Conservation (phyloP, 345 rosid species). For the Pelargonium nanum region DNA sequence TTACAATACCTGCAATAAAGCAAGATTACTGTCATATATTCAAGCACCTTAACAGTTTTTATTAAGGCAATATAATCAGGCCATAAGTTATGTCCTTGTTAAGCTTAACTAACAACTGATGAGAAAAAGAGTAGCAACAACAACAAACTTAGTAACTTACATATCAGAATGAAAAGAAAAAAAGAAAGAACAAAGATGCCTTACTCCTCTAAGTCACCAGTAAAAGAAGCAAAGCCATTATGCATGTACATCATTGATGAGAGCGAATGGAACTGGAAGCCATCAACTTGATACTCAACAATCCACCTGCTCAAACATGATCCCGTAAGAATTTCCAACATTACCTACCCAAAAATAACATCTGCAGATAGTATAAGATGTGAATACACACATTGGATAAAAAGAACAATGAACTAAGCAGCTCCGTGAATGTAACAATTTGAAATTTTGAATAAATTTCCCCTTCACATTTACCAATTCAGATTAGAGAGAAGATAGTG, state of each 20-base stretch:
- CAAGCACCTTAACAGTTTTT: neutral
- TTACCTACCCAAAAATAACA: conserved; percentile 9
- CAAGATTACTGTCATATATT: neutral
- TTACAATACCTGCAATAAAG: conserved; percentile 73
- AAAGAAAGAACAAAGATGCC: conserved; percentile 19
- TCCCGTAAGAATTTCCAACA: conserved; percentile 15
- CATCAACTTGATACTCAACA: conserved; percentile 77
- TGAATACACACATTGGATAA: neutral
- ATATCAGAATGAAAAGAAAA: conserved; percentile 1
- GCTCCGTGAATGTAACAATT: conserved; percentile 2
- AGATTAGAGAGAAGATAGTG: conserved; percentile 85
- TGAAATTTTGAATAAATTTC: neutral
- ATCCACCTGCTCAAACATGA: conserved; percentile 72
- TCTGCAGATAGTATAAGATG: neutral
- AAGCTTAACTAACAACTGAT: too few relatives aligned
- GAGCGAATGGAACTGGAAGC: conserved; percentile 93
- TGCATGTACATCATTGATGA: conserved; percentile 88
- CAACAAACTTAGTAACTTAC: neutral
- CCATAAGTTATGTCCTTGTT: too few relatives aligned
- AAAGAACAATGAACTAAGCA: neutral
- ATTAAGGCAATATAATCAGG: too few relatives aligned
- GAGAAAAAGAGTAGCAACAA: too few relatives aligned
- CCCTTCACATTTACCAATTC: conserved; percentile 60
- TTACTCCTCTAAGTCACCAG: conserved; percentile 82
- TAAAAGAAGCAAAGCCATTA: conserved; percentile 87